Evolutionary conservation across 805 yeast genomes (phyloP).

Genomic region (Candida chauliodis): DNA sequence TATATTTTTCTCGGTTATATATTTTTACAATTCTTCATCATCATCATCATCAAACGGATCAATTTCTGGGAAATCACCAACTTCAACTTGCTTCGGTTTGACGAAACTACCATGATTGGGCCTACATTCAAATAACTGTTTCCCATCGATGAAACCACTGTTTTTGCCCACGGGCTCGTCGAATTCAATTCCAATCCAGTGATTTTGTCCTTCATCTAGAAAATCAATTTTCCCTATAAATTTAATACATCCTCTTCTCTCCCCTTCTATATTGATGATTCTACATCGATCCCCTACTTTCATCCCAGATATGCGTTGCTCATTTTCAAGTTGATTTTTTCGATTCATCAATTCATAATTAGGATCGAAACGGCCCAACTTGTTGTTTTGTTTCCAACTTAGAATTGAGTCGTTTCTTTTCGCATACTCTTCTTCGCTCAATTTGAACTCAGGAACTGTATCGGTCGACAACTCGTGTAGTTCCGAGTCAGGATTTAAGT

Average conservation of each 20-base stretch:
- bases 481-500: slow-evolving; percentile 50
- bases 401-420: slow-evolving; percentile 59
- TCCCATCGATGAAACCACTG: slow-evolving; percentile 69
- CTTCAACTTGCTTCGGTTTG: slow-evolving; percentile 62
- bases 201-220: slow-evolving; percentile 45
- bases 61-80: slow-evolving; percentile 61
- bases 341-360: slow-evolving; percentile 29
- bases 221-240: slow-evolving; percentile 67
- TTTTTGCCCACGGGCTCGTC: slow-evolving; percentile 87
- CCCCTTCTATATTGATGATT: slow-evolving; percentile 40
- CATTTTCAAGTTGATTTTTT: slow-evolving; percentile 25
- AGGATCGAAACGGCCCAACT: slow-evolving; percentile 73
- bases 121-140: slow-evolving; percentile 53
- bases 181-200: slow-evolving; percentile 84
- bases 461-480: slow-evolving; percentile 32
- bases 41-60: slow-evolving; percentile 45
- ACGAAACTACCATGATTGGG: slow-evolving; percentile 74
- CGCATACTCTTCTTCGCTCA: slow-evolving; percentile 62
- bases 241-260: slow-evolving; percentile 66
- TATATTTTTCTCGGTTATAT: slow-evolving; percentile 3
- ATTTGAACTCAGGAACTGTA: slow-evolving; percentile 32
- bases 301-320: slow-evolving; percentile 25
- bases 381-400: slow-evolving; percentile 69
- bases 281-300: slow-evolving; percentile 54
- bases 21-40: slow-evolving; percentile 24